Conservation (phyloP, 2,329 filamentous ascomycete genomes). For the Pyrenochaeta sp. region DNA sequence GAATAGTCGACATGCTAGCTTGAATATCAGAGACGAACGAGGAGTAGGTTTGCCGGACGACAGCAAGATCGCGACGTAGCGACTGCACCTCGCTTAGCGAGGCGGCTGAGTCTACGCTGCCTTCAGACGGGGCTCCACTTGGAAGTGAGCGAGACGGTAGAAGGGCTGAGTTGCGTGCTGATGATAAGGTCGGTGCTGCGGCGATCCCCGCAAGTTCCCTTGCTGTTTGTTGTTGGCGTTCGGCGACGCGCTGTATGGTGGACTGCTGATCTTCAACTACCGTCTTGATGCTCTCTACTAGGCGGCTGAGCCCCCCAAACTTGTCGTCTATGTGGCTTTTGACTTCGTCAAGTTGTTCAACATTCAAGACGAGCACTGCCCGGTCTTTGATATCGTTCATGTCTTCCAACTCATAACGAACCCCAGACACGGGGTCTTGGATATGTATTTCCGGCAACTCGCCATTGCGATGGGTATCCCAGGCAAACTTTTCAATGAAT, state of each 20-base stretch:
- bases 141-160: conserved; percentile 41
- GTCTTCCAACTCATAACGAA: conserved; percentile 97
- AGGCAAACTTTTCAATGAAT: conserved; percentile 99
- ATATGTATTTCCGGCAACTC: conserved; percentile 98
- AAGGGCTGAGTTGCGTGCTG: conserved; percentile 46
- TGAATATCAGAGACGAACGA: conserved; percentile 89
- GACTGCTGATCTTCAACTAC: conserved; percentile 84
- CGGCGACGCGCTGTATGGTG: conserved; percentile 84
- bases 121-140: conserved; percentile 25
- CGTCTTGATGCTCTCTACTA: conserved; percentile 87
- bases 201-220: conserved; percentile 81
- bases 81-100: conserved; percentile 82
- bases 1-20: conserved; percentile 83
- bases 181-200: conserved; percentile 52
- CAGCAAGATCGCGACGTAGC: conserved; percentile 85
- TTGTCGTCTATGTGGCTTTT: conserved; percentile 96
- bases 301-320: conserved; percentile 77
- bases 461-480: conserved; percentile 96
- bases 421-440: conserved; percentile 91
- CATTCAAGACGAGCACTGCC: conserved; percentile 91
- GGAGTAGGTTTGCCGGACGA: conserved; percentile 91
- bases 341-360: conserved; percentile 93
- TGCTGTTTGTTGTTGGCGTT: conserved; percentile 87
- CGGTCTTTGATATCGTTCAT: conserved; percentile 92
- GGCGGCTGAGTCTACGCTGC: conserved; percentile 56